Percentiles rank a stretch among this genome's conserved stretches.
These are phyloP conservation scores for Diaporthe citriasiana DNA, from an alignment of 2,329 filamentous ascomycete genomes.

Conservation along the genomic window DNA sequence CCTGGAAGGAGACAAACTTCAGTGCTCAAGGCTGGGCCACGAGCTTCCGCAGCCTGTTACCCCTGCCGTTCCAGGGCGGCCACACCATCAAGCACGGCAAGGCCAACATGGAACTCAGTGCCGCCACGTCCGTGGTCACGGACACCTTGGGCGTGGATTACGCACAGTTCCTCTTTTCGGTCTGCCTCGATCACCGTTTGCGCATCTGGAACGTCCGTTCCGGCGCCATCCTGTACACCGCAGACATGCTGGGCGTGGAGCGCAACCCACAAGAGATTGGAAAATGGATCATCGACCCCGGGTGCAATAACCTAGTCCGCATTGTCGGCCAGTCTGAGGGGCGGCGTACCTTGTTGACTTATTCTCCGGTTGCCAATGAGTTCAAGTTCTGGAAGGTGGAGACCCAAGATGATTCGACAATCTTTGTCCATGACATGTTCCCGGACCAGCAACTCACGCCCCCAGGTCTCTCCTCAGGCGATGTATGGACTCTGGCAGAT, in stretches of 20 bases:
- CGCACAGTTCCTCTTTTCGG: slow-evolving; percentile 76
- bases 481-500: slow-evolving; percentile 85
- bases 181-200: slow-evolving; percentile 90
- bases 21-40: slow-evolving; percentile 81
- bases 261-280: slow-evolving; percentile 76
- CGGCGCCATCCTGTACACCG: slow-evolving; percentile 81
- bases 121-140: slow-evolving; percentile 74
- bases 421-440: slow-evolving; percentile 80
- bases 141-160: slow-evolving; percentile 65
- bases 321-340: slow-evolving; percentile 73
- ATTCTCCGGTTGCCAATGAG: slow-evolving; percentile 87
- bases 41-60: slow-evolving; percentile 75
- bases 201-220: slow-evolving; percentile 91
- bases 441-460: slow-evolving; percentile 75
- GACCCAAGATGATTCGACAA: slow-evolving; percentile 72
- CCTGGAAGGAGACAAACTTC: slow-evolving; percentile 81
- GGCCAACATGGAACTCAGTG: slow-evolving; percentile 75
- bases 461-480: slow-evolving; percentile 77
- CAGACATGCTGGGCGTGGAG: slow-evolving; percentile 81
- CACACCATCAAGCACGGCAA: slow-evolving; percentile 75
- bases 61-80: slow-evolving; percentile 76
- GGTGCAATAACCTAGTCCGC: slow-evolving; percentile 82
- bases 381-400: slow-evolving; percentile 94
- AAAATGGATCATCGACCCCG: slow-evolving; percentile 84
- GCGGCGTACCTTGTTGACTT: slow-evolving; percentile 77